Conservation (phyloP, 2,329 filamentous ascomycete species). For the Blumeria hordei region DNA sequence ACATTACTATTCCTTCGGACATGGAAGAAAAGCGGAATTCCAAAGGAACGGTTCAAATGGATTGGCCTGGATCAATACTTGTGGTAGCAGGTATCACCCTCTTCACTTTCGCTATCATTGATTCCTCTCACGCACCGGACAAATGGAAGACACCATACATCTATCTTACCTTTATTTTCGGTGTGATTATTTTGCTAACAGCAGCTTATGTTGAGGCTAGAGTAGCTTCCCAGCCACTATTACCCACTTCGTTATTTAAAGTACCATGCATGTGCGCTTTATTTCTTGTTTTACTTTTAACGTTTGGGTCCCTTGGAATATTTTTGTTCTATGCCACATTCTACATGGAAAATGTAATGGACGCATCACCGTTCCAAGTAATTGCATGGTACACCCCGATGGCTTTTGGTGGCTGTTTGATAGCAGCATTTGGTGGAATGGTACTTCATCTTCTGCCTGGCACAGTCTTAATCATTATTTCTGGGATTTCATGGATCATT, state of each 20-base stretch:
- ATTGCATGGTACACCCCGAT: constrained; percentile 41
- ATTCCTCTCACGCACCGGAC: constrained; percentile 40
- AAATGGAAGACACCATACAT: constrained; percentile 58
- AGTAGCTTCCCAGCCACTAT: constrained; percentile 40
- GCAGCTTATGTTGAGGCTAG: constrained; percentile 51
- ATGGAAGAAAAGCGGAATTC: constrained; percentile 15
- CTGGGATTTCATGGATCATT: constrained; percentile 26
- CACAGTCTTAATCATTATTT: constrained; percentile 26
- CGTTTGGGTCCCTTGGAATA: constrained; percentile 44
- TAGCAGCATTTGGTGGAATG: constrained; percentile 34
- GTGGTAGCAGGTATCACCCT: constrained; percentile 42
- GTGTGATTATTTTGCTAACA: constrained; percentile 29
- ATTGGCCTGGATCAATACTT: constrained; percentile 37
- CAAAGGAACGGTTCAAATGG: constrained; percentile 29
- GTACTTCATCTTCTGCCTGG: constrained; percentile 30
- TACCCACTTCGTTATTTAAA: constrained; percentile 45
- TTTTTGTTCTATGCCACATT: constrained; percentile 46
- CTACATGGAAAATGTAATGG: constrained; percentile 32
- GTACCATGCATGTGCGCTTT: constrained; percentile 45
- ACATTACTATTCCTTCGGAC: constrained; percentile 26
- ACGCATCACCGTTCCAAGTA: constrained; percentile 26
- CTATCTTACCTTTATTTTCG: constrained; percentile 36
- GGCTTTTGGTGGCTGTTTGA: constrained; percentile 39
- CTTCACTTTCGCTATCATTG: constrained; percentile 52
- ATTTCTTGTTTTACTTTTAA: constrained; percentile 33